A percentile compares a stretch with the other conserved stretches of the same genome.
Conservation (phyloP, 1,284 basidiomycete species). For the Rhodotorula sp. region DNA sequence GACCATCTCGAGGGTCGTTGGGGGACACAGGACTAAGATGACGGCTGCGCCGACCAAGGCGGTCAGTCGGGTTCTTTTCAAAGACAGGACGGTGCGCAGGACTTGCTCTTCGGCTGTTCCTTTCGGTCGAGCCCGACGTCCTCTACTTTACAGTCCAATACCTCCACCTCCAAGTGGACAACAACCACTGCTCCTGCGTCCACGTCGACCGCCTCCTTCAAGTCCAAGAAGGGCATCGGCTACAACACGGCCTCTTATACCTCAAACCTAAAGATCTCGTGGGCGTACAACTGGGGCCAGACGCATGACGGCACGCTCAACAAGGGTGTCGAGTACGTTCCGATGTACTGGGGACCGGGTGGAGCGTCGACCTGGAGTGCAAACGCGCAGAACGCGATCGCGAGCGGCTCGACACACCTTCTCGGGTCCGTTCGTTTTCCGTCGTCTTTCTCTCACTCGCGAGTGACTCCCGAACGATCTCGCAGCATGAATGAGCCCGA, state of each 20-base stretch:
- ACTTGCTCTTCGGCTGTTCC: too few species aligned
- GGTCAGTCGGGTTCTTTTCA: not conserved
- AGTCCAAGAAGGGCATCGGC: not conserved
- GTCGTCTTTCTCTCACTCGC: not conserved
- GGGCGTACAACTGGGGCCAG: conserved; percentile 36
- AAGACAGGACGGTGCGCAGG: not conserved
- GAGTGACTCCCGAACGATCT: not conserved
- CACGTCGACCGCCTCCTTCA: not conserved
- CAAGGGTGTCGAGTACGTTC: conserved; percentile 30
- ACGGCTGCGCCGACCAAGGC: not conserved
- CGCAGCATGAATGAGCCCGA: conserved; percentile 37
- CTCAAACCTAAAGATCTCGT: not conserved
- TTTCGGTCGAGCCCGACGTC: not conserved
- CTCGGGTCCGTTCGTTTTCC: not conserved
- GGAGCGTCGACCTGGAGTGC: conserved; percentile 1
- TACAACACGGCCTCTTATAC: not conserved
- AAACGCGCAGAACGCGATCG: conserved; percentile 2
- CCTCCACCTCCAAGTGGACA: too few species aligned
- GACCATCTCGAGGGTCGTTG: not conserved
- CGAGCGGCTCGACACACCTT: conserved; percentile 6
- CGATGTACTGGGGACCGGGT: conserved; percentile 33
- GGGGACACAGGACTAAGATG: not conserved
- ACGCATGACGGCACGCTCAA: conserved; percentile 4
- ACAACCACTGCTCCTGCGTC: not conserved
- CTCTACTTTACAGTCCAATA: not conserved